Evolutionary conservation across 176 grass and related monocot species (phyloP), one percentile per base, ranked within the genome.

Genomic region (Metroxylon sagu): DNA sequence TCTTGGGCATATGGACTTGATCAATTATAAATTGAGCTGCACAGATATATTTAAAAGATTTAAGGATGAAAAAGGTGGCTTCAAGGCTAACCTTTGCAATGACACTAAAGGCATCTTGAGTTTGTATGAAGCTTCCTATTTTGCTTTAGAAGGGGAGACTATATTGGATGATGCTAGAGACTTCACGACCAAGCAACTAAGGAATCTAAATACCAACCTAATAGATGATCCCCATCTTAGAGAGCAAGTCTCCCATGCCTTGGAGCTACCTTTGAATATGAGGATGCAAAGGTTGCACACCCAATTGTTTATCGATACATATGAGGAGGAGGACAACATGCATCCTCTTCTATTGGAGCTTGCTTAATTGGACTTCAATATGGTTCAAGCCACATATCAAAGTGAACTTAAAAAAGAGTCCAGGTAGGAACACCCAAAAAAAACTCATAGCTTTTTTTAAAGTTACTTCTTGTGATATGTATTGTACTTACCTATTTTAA

Each of bases 41-140:
- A 29, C 10, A 82, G 72, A 66, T 31, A 54, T 71, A 4, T 59
- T 82, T 19, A 58, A 26, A 8, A 23, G 16, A 30, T 67, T 69
- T 30, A 48, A 57, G 23, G 74, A 73, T 57, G 65, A 60, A 4
- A 43, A 56, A 16, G 64, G 57, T 8, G 3, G 4, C 6, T 59
- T 73, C 26, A 61, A 52, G 3, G 19, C 56, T 19, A 43, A 8
- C 18, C 17, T 5, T 62, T 14, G 0, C 16, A 74, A 3, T 12
- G 35, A 43, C 8, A 18, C 52, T 5, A 25, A 62, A 2, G 78
- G 53, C 3, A 64, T 86, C 3, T 59, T 78, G 7, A 60, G 68
- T 14, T 19, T 86, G 2, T 74, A 82, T 0, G 74, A 86, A 17
- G 76, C 76, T n/a, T 85, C 76, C 6, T 57, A 79, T 43, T 52